Evolutionary conservation across 805 yeast species (phyloP), one percentile per base, ranked within the genome.

Genomic region (Starmerella roubikii): DNA sequence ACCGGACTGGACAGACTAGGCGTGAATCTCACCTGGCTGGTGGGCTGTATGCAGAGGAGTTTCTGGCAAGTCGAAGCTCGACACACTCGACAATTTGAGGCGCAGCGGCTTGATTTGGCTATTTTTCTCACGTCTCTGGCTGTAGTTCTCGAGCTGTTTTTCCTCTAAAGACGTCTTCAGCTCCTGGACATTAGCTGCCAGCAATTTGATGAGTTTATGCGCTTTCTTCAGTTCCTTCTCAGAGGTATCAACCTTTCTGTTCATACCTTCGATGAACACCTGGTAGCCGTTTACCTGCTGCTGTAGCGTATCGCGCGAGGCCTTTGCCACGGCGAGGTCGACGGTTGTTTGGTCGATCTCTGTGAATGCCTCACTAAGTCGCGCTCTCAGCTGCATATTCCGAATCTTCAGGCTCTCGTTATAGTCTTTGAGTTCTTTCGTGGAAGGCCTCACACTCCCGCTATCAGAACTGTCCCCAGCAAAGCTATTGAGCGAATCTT

Each of bases 141-240:
- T n/a, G 27, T 20, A 60, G 41, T 57, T 57, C 36, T 59, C 63
- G 45, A 59, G 51, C 8, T 54, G 53, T 45, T 52, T 51, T 32
- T 58, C 61, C 41, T 59, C 62, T 4, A 59, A 45, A 3, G 60
- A 47, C 24, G 58, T 46, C 43, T 58, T 57, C 20, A 54, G 48
- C 29, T 58, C 63, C 32, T 53, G 55, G 23, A 58, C 30, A 19
- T 47, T 46, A 4, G 56, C 43, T 33, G 51, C 53, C 12, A 56
- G 51, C 15, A 52, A 48, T 2, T 46, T 38, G 24, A 51, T 44
- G 4, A 45, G 33, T 12, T 51, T 39, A 30, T 50, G 46, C 5
- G 52, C 41, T 13, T 51, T 38, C 13, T 53, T 42, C 23, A 47
- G 46, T n/a, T 44, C 55, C 17, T 49, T 42, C 41, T 51, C 56